Evolutionary conservation across 306 rosid genomes (phyloP).

Genomic region (Medicago ruthenica): DNA sequence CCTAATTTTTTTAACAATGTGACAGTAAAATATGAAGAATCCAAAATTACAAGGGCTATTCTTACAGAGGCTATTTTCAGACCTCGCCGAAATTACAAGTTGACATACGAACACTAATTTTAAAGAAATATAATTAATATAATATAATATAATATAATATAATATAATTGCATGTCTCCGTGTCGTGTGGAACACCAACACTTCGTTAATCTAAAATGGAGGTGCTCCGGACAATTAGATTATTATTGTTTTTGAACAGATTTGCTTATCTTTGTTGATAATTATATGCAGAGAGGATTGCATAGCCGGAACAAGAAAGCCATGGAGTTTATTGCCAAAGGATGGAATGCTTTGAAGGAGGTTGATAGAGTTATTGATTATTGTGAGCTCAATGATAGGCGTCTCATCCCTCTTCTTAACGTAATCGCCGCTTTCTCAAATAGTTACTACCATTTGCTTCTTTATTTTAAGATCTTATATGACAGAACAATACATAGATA

Average conservation of each 20-base stretch:
- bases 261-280: conserved; percentile 1
- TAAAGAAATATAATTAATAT: too few relatives aligned
- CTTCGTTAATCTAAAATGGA: neutral
- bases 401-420: conserved; percentile 84
- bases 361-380: conserved; percentile 91
- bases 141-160: neutral
- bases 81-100: too few relatives aligned
- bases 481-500: conserved; percentile 34
- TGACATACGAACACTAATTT: too few relatives aligned
- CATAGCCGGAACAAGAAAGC: conserved; percentile 91
- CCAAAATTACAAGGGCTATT: too few relatives aligned
- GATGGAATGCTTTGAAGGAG: conserved; percentile 87
- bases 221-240: neutral
- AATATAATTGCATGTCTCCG: neutral
- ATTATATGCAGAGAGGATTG: conserved; percentile 60
- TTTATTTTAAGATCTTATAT: conserved; percentile 26
- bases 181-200: neutral
- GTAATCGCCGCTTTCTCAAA: conserved; percentile 42
- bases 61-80: too few relatives aligned
- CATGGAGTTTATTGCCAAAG: conserved; percentile 83
- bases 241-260: neutral
- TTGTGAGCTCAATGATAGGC: conserved; percentile 74
- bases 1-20: too few relatives aligned
- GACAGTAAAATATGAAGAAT: too few relatives aligned
- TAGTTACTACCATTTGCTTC: neutral